Evolutionary conservation across 2,329 filamentous ascomycete genomes (phyloP).

Genomic region (Fusarium lateritium): DNA sequence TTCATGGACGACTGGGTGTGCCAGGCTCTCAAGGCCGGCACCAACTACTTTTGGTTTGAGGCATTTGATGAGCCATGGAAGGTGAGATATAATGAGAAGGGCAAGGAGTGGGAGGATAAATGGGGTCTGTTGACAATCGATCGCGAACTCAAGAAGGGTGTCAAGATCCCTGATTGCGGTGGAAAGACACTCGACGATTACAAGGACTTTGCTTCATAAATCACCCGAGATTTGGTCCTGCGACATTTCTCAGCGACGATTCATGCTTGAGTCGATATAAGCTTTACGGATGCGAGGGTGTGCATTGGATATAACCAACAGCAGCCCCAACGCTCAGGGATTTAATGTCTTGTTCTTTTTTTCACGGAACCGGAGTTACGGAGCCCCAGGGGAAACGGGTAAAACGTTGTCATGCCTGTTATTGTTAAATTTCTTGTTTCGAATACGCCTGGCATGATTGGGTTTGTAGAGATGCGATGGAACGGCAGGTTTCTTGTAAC

Average conservation of each 20-base stretch:
- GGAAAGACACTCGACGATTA: slow-evolving; percentile 72
- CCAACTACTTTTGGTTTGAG: slow-evolving; percentile 97
- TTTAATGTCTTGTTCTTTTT: slow-evolving; percentile 24
- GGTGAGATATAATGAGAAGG: slow-evolving; percentile 75
- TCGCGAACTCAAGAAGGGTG: slow-evolving; percentile 84
- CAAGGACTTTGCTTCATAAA: slow-evolving; percentile 27
- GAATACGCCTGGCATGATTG: slow-evolving; percentile 17
- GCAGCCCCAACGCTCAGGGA: slow-evolving; percentile 15
- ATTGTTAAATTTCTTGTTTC: slow-evolving; percentile 23
- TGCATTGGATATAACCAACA: slow-evolving; percentile 34
- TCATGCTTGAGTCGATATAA: slow-evolving; percentile 16
- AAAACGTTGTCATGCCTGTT: slow-evolving; percentile 35
- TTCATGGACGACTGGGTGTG: slow-evolving; percentile 92
- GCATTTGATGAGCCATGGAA: slow-evolving; percentile 99
- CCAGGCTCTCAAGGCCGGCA: slow-evolving; percentile 82
- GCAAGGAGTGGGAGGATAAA: slow-evolving; percentile 91
- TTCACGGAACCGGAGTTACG: slow-evolving; percentile 32
- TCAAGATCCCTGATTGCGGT: slow-evolving; percentile 89
- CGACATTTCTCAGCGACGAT: slow-evolving; percentile 10
- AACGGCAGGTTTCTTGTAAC: slow-evolving; percentile 14
- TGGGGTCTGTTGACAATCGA: slow-evolving; percentile 93
- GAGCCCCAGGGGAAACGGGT: slow-evolving; percentile 29
- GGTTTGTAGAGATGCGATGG: slow-evolving; percentile 21
- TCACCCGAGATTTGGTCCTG: slow-evolving; percentile 6
- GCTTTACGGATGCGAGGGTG: slow-evolving; percentile 8